Evolutionary conservation across 169 alveolate species (phyloP).

Genomic region (Amoebophrya sp.): DNA sequence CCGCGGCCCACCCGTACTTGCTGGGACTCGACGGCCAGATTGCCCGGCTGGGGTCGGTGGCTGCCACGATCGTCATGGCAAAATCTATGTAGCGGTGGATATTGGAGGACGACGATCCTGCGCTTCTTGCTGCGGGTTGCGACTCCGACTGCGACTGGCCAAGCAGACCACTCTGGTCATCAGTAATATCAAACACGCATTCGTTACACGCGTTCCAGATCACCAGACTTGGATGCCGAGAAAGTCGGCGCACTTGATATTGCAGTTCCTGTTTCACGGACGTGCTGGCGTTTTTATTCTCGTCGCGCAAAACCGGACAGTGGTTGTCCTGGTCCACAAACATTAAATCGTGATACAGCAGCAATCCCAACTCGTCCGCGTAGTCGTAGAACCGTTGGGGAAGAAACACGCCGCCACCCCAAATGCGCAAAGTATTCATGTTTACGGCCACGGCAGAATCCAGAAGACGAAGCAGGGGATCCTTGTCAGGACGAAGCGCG

Average conservation of each 20-base stretch:
- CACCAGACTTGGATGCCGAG: not conserved
- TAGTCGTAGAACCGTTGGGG: not conserved
- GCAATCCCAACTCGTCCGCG: not conserved
- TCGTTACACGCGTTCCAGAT: slow-evolving; percentile 1
- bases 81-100: not conserved
- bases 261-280: no score
- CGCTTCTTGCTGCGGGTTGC: no score
- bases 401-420: not conserved
- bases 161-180: no score
- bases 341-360: not conserved
- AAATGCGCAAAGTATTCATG: not conserved
- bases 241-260: not conserved
- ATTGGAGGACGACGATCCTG: no score
- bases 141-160: no score
- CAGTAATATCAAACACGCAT: not conserved
- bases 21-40: not conserved
- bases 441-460: not conserved
- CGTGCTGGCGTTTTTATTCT: no score
- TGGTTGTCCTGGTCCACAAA: not conserved
- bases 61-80: not conserved
- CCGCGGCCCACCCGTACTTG: not conserved
- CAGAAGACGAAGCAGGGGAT: not conserved
- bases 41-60: not conserved
- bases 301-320: not conserved
- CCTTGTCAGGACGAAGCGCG: no score